Evolutionary conservation across 1,284 basidiomycete species (phyloP), one percentile per base, ranked within the genome.

Genomic region (Vanrija humicola): DNA sequence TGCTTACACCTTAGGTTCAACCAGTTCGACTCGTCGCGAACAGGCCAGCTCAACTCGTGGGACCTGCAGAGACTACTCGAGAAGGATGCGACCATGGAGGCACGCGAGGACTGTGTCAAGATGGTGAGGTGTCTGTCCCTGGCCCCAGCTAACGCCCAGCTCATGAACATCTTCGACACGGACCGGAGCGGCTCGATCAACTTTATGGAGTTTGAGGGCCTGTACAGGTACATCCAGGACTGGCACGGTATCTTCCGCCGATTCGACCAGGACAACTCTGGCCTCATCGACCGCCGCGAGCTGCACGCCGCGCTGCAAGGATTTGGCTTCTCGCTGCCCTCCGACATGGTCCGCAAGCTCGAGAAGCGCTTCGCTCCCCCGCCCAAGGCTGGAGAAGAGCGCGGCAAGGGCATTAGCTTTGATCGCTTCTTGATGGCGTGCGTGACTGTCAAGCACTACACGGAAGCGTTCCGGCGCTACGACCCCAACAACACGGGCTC

Each of bases 341-440:
- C 62, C 21, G 75, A 76, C 48, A 71, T 77, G 68, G 72, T 77
- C 18, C 57, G 64, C 34, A 69, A 70, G 59, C 60, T 77, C 21
- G 74, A 76, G 56, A 75, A 76, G 59, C 59, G 73, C 28, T 77
- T 72, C 40, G 66, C 72, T 9, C 73, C 75, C 0, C 75, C 75
- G 3, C 72, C 70, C 7, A 66, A 64, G 45, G 64, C 64, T 0
- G 64, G 65, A 8, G 54, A 68, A 38, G 50, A 50, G 12, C 46
- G 45, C 4, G 55, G 55, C 8, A 58, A 61, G 16, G 75, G 75
- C 14, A 74, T 77, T 54, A 67, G 64, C 39, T 77, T 77, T 59
- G 75, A 77, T 67, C 59, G 75, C 48, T 77, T 77, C 65, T 66
- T 77, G 61, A 76, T 77, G 75, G 75, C 75, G 47, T 77, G 75